Percentiles rank a stretch among this genome's conserved stretches.
Conservation (phyloP, 768 basidiomycete species). For the Coprinellus micaceus region DNA sequence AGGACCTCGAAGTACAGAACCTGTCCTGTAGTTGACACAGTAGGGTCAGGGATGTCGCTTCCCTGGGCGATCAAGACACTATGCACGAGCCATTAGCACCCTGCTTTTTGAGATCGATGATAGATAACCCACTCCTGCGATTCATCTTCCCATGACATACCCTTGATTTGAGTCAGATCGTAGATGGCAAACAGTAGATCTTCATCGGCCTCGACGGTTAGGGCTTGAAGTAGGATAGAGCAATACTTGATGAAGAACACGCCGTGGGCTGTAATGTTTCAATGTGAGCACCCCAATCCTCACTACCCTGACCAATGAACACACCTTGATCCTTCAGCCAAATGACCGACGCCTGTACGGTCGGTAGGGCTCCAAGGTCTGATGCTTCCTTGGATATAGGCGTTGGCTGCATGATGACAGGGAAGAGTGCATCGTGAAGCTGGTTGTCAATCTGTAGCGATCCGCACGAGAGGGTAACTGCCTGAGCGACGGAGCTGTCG, state of each 20-base stretch:
- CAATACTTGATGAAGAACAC: constrained; percentile 98
- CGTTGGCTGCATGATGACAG: constrained; percentile 92
- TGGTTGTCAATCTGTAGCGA: constrained; percentile 95
- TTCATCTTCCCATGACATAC: constrained; percentile 83
- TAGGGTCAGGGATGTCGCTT: constrained; percentile 69
- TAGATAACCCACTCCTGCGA: constrained; percentile 60
- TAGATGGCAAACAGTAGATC: constrained; percentile 91
- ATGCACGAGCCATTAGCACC: constrained; percentile 2
- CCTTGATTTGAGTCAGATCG: constrained; percentile 88
- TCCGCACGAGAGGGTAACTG: constrained; percentile 78
- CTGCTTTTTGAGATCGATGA: not conserved
- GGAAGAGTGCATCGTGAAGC: constrained; percentile 91
- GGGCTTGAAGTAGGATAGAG: constrained; percentile 86
- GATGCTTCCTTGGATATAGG: constrained; percentile 74
- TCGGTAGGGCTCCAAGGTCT: constrained; percentile 79
- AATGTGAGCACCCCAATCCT: too few species aligned
- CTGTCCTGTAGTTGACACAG: constrained; percentile 58
- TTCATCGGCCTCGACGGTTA: constrained; percentile 96
- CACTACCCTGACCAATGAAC: too few species aligned
- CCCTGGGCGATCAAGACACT: constrained; percentile 70
- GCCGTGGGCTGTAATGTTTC: too few species aligned
- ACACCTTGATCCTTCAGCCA: constrained; percentile 92
- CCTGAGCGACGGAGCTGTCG: constrained; percentile 73
- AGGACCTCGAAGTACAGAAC: constrained; percentile 95
- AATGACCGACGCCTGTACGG: constrained; percentile 82